A percentile compares a stretch with the other conserved stretches of the same genome.
These are phyloP conservation scores for Lentinus brumalis DNA, from an alignment of 768 basidiomycete genomes.

Conservation along the genomic window DNA sequence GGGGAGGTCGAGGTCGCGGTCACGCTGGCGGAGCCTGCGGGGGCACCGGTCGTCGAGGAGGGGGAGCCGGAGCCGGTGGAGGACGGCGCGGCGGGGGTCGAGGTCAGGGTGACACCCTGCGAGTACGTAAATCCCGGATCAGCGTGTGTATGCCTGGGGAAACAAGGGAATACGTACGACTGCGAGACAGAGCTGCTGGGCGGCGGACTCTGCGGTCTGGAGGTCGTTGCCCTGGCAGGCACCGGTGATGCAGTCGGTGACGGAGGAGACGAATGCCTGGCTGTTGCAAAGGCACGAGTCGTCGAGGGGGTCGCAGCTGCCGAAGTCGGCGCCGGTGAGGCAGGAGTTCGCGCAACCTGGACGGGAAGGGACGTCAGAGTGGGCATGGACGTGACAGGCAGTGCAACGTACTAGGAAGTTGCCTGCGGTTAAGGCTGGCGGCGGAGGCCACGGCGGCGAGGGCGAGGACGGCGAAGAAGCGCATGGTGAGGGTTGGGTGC, in stretches of 20 bases:
- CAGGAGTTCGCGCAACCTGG: conserved; percentile 58
- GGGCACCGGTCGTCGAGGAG: conserved; percentile 5
- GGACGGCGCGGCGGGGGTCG: conserved; percentile 20
- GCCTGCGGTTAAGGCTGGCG: conserved; percentile 18
- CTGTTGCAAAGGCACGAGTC: conserved; percentile 47
- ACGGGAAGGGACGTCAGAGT: neutral
- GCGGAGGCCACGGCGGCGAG: conserved; percentile 39
- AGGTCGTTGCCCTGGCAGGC: conserved; percentile 30
- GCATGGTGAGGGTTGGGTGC: conserved; percentile 45
- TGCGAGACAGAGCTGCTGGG: conserved; percentile 27
- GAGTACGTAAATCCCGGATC: neutral
- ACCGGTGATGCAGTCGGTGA: conserved; percentile 31
- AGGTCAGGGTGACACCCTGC: conserved; percentile 56
- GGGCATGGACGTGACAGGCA: conserved; percentile 11
- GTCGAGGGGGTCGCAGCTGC: conserved; percentile 50
- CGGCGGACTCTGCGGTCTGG: conserved; percentile 25
- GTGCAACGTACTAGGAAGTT: neutral
- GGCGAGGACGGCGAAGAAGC: conserved; percentile 45
- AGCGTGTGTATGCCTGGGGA: neutral
- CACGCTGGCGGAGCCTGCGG: conserved; percentile 15
- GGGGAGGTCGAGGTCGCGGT: conserved; percentile 2
- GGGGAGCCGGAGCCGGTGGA: neutral
- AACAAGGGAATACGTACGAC: conserved; percentile 26
- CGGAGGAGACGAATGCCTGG: conserved; percentile 27
- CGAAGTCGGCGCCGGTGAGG: conserved; percentile 44